Base-by-base conservation (phyloP, 352 stramenopile species). In the Pythium vanterpoolii region DNA sequence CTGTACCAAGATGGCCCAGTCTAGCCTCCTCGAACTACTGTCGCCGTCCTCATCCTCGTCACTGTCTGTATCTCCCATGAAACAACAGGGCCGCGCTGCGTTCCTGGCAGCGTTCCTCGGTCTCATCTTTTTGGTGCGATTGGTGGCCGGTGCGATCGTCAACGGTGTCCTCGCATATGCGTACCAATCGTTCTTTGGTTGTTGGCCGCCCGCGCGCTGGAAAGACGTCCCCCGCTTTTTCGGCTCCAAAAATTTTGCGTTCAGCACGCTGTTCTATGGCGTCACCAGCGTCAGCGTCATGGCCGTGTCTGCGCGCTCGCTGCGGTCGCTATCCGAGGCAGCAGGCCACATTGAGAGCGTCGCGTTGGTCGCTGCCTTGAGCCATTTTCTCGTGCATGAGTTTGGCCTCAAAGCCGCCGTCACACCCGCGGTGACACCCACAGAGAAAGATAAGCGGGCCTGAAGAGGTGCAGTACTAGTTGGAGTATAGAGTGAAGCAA, bases 231-330 rank as follows among this genome's bases (percentile, higher is more conserved):
- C 80, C 19, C 58, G 48, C 23, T 90, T 85, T 36, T 38, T 90
- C 18, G 78, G 80, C 38, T 88, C 77, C 40, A 87, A 87, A 62
- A 66, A 85, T 34, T 74, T 88, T 40, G 67, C 82, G 21, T 39
- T 88, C 44, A 66, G 58, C 39, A 90, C 80, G 8, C 59, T 90
- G 5, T 90, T 86, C 69, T 81, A 71, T 31, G 48, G 68, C 13
- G 42, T 65, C 10, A 62, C 74, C 9, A 47, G 34, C 14, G 74
- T 87, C 27, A 72, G 69, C 6, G 48, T 66, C 27, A 76, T 86
- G 64, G 73, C 66, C 19, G 42, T 80, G 4, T 71, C 66, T n/a
- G 60, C 66, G 0, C 23, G 30, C 2, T 19, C 74, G 6, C 58
- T 89, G 27, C 73, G 77, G 2, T 84, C 75, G 5, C 73, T 89